Percentiles rank a stretch among this genome's conserved stretches.
phyloP scores from a whole-genome alignment of 345 rosid species.

The Pistacia integerrima region DNA sequence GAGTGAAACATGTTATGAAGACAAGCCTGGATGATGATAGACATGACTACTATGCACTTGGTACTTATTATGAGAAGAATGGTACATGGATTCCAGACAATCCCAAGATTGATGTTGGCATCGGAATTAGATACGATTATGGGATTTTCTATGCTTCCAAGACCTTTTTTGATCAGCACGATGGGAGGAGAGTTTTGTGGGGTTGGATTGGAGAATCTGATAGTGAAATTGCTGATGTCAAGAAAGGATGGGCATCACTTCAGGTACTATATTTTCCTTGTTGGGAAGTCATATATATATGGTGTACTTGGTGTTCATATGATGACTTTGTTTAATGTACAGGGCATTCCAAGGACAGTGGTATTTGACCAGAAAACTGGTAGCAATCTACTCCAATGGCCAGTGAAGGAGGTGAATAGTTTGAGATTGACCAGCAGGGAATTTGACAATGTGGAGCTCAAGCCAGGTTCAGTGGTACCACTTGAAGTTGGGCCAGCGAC shows the following conservation, averaged over 20 bases:
- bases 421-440: conserved; percentile 57
- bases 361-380: conserved; percentile 59
- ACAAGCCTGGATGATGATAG: conserved; percentile 62
- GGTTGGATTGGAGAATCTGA: conserved; percentile 78
- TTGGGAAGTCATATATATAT: background rate
- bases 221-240: conserved; percentile 57
- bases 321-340: conserved; percentile 2
- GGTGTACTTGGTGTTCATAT: background rate
- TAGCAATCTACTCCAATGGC: conserved; percentile 76
- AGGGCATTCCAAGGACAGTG: conserved; percentile 83
- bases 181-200: conserved; percentile 61
- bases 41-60: conserved; percentile 66
- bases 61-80: conserved; percentile 50
- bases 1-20: conserved; percentile 64
- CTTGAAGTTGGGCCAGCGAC: conserved; percentile 63
- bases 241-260: conserved; percentile 78
- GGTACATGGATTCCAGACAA: conserved; percentile 57
- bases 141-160: conserved; percentile 73
- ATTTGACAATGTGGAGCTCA: conserved; percentile 44
- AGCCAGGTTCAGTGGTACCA: conserved; percentile 63
- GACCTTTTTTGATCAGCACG: conserved; percentile 62
- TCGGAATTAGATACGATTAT: conserved; percentile 69
- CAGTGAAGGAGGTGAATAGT: conserved; percentile 71
- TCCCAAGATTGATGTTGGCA: conserved; percentile 57
- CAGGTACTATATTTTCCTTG: conserved; percentile 40